phyloP scores from a whole-genome alignment of 148 eudicot genomes.

The Vaccinium corymbosum region DNA sequence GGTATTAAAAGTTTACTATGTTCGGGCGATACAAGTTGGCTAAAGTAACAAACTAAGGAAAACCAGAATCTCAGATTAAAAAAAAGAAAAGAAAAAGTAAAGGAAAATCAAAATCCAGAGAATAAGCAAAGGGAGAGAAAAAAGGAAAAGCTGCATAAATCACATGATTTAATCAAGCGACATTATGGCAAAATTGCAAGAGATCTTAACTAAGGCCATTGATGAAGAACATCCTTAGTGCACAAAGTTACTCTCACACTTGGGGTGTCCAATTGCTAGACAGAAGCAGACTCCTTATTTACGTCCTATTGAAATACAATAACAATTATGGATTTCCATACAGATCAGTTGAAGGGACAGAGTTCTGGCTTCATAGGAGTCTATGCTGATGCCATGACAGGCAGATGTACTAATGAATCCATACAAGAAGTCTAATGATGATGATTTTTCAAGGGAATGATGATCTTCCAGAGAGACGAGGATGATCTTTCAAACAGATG shows the following conservation, averaged over 20 bases:
- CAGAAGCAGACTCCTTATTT: neutral
- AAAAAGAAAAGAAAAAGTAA: no score
- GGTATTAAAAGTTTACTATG: no score
- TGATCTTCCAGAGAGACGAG: neutral
- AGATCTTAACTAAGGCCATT: neutral
- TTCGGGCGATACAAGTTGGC: no score
- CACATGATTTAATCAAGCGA: neutral
- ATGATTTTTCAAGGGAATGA: no score
- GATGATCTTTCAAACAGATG: neutral
- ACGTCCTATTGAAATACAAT: no score
- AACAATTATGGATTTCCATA: no score
- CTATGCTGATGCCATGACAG: neutral
- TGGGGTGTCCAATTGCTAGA: neutral
- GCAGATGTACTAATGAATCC: neutral
- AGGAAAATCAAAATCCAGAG: no score
- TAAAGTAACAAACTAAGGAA: no score
- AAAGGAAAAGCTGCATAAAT: no score
- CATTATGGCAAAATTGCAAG: neutral
- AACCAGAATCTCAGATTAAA: no score
- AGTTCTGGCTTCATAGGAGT: neutral
- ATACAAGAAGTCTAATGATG: no score
- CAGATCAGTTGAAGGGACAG: neutral
- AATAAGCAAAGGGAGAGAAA: no score
- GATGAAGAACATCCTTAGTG: neutral
- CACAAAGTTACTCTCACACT: neutral